These are phyloP conservation scores for Orychophragmus violaceus DNA, from an alignment of 345 rosid genomes.

Conservation along the genomic window DNA sequence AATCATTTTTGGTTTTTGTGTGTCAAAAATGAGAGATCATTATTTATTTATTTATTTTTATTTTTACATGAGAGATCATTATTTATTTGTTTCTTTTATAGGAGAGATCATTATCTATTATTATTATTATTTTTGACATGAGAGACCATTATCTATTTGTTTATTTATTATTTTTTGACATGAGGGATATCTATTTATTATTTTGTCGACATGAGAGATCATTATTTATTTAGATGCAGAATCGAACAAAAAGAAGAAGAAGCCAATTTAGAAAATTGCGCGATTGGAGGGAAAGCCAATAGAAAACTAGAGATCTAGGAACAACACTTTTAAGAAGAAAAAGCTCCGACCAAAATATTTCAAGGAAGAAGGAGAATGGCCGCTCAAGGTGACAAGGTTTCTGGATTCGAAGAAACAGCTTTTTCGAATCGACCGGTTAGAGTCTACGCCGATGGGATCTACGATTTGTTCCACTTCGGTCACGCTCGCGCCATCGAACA, in stretches of 20 bases:
- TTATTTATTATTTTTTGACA: too few relatives aligned
- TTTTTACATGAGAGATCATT: too few relatives aligned
- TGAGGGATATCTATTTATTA: too few relatives aligned
- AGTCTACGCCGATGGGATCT: conserved; percentile 65
- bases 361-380: conserved; percentile 1
- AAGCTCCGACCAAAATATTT: not conserved
- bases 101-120: too few relatives aligned
- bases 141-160: too few relatives aligned
- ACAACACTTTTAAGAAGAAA: not conserved
- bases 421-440: conserved; percentile 34
- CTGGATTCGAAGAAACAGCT: not conserved
- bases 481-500: conserved; percentile 71
- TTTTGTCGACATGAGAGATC: not conserved
- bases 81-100: too few relatives aligned
- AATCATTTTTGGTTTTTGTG: too few relatives aligned
- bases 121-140: too few relatives aligned
- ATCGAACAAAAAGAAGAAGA: not conserved
- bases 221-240: not conserved
- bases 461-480: conserved; percentile 65
- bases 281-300: conserved; percentile 32
- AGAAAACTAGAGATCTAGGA: not conserved
- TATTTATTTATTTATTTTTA: too few relatives aligned
- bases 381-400: conserved; percentile 1
- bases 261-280: conserved; percentile 15
- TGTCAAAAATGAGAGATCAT: too few relatives aligned